phyloP scores from a whole-genome alignment of 1,284 basidiomycete species.

The Cryptococcus amylolentus region DNA sequence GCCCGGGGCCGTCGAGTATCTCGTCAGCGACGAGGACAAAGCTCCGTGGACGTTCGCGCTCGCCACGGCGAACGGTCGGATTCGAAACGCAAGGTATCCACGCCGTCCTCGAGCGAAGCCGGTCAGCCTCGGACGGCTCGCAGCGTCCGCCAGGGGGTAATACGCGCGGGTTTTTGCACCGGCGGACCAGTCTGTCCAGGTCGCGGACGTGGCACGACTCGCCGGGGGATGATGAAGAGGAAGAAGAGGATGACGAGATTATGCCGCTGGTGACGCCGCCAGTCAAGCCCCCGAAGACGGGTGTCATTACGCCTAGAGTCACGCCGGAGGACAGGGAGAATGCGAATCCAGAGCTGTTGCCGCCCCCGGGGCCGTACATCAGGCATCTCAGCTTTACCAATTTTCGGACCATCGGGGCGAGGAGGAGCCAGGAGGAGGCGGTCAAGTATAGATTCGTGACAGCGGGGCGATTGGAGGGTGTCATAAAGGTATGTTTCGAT shows the following conservation, averaged over 20 bases:
- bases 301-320: neutral
- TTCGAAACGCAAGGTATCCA: constrained; percentile 35
- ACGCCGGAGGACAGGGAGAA: constrained; percentile 10
- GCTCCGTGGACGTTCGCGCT: constrained; percentile 29
- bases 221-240: constrained; percentile 9
- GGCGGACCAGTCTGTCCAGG: neutral
- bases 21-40: neutral
- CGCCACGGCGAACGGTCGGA: constrained; percentile 25
- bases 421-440: constrained; percentile 85
- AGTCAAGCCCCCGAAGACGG: neutral
- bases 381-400: constrained; percentile 38
- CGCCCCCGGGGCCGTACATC: constrained; percentile 45
- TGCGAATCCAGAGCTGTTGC: constrained; percentile 40
- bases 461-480: constrained; percentile 72
- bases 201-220: constrained; percentile 2
- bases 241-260: constrained; percentile 20
- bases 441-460: constrained; percentile 89
- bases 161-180: neutral
- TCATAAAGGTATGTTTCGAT: constrained; percentile 62
- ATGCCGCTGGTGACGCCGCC: constrained; percentile 11
- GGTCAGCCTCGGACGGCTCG: constrained; percentile 13
- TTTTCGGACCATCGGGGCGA: constrained; percentile 69
- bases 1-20: neutral
- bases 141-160: neutral
- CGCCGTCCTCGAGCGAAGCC: constrained; percentile 32